Conservation (phyloP, 2,329 filamentous ascomycete genomes). For the Pestalotiopsis sp. region DNA sequence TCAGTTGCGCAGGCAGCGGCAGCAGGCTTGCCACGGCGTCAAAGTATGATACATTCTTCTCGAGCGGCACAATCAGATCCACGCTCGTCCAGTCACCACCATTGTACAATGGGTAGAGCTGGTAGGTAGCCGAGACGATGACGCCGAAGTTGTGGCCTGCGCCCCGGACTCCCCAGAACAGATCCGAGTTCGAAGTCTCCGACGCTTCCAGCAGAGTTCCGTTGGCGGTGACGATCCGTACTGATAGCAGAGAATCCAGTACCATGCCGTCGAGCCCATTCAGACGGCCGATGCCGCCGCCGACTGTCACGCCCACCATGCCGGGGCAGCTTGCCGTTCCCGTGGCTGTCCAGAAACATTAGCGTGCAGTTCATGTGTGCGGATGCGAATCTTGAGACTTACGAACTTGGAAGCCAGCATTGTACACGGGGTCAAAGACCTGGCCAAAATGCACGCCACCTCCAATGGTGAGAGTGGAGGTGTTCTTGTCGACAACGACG, state of each 20-base stretch:
- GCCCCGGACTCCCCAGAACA: slow-evolving; percentile 29
- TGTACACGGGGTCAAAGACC: slow-evolving; percentile 17
- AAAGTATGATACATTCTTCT: neutral
- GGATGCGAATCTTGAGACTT: slow-evolving; percentile 10
- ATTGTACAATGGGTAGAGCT: slow-evolving; percentile 10
- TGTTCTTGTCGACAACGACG: slow-evolving; percentile 23
- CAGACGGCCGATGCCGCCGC: slow-evolving; percentile 24
- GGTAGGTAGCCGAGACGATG: slow-evolving; percentile 14
- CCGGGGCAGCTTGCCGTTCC: slow-evolving; percentile 20
- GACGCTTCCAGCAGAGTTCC: slow-evolving; percentile 23
- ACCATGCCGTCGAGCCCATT: slow-evolving; percentile 24
- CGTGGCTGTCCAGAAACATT: slow-evolving; percentile 10
- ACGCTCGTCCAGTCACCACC: neutral
- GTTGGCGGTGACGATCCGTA: slow-evolving; percentile 26
- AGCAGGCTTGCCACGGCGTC: neutral
- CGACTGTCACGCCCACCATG: slow-evolving; percentile 23
- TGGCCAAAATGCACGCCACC: slow-evolving; percentile 7
- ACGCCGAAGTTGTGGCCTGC: slow-evolving; percentile 30
- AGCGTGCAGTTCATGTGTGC: neutral
- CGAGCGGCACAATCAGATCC: neutral
- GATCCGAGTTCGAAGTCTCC: slow-evolving; percentile 17
- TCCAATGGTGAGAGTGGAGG: slow-evolving; percentile 22
- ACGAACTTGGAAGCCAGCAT: slow-evolving; percentile 23
- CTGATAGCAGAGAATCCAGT: slow-evolving; percentile 30
- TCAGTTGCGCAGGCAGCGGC: neutral